Base-by-base conservation (phyloP, 2,329 filamentous ascomycete genomes). In the Samsoniella hepiali region DNA sequence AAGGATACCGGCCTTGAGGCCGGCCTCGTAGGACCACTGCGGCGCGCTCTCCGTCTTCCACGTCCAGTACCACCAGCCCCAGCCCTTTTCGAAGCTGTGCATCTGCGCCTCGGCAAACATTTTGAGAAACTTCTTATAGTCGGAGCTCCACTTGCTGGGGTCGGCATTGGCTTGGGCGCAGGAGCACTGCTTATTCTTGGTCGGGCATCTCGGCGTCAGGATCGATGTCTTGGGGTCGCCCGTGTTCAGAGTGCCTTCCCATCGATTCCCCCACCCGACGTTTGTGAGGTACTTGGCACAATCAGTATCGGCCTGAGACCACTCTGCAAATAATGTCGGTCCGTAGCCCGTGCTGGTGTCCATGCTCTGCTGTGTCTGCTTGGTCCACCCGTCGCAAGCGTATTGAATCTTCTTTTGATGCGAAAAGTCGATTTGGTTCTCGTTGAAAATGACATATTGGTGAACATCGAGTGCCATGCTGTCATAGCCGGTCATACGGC, bases 31-130 rank as follows among this genome's bases (percentile, higher is more conserved):
- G 74, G 93, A 97, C 95, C 95, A 99, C 78, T 97, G 92, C 65
- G 88, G 82, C 56, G 90, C 88, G 67, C 78, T 82, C 80, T 98
- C 94, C 36, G 94, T 97, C 77, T 93, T 86, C 94, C 95, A 96
- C 40, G 93, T 98, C 95, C 95, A 99, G 78, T 99, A 99, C 79
- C 96, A 97, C 95, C 95, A 99, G 56, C 95, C 95, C 89, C 91
- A 95, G 6, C 91, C 92, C 67, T 89, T 88, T 76, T 98, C 94
- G 72, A 98, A 99, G 64, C 88, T 91, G 69, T 89, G 83, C 91
- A 99, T 99, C 79, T 99, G 95, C 61, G 93, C 95, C 77, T 97
- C 89, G 6, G 95, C 95, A 77, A 98, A 98, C 77, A 91, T 91
- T 67, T 86, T 84, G 66, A 99, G 80, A 77, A 94, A 98, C 68